phyloP scores from a whole-genome alignment of 2,329 filamentous ascomycete species.

The Penicillium psychrosexuale region DNA sequence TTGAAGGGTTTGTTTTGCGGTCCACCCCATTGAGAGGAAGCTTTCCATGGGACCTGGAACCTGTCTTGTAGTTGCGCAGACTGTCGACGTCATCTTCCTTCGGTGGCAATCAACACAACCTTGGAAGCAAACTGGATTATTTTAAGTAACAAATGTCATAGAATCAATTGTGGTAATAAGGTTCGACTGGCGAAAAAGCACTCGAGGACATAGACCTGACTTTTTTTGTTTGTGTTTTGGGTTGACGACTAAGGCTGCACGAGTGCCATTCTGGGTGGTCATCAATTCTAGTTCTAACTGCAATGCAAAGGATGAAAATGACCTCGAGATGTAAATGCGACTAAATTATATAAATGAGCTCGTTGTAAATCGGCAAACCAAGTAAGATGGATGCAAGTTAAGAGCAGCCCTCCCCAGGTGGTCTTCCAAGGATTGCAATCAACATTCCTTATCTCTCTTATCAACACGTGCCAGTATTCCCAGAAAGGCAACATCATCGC shows the following conservation, averaged over 20 bases:
- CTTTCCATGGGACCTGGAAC: not conserved
- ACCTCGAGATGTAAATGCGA: not conserved
- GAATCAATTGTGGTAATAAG: not conserved
- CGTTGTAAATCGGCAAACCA: not conserved
- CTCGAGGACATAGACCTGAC: not conserved
- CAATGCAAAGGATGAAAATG: too few species aligned
- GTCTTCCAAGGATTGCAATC: too few species aligned
- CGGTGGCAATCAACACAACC: not conserved
- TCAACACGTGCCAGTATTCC: constrained; percentile 13
- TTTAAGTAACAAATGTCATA: not conserved
- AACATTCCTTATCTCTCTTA: not conserved
- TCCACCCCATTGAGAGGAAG: not conserved
- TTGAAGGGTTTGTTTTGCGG: too few species aligned
- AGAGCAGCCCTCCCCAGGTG: not conserved
- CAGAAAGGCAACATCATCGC: constrained; percentile 19
- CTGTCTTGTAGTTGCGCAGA: not conserved
- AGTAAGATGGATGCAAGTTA: not conserved
- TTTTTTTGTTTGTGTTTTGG: not conserved
- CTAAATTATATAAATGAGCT: not conserved
- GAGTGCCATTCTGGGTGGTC: not conserved
- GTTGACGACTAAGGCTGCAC: not conserved
- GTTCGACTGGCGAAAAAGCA: not conserved
- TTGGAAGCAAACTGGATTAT: not conserved
- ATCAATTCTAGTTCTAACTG: not conserved
- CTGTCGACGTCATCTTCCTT: constrained; percentile 4